Percentiles rank a stretch among this genome's conserved stretches.
phyloP scores from a whole-genome alignment of 2,329 filamentous ascomycete genomes.

The Neopestalotiopsis sp. region DNA sequence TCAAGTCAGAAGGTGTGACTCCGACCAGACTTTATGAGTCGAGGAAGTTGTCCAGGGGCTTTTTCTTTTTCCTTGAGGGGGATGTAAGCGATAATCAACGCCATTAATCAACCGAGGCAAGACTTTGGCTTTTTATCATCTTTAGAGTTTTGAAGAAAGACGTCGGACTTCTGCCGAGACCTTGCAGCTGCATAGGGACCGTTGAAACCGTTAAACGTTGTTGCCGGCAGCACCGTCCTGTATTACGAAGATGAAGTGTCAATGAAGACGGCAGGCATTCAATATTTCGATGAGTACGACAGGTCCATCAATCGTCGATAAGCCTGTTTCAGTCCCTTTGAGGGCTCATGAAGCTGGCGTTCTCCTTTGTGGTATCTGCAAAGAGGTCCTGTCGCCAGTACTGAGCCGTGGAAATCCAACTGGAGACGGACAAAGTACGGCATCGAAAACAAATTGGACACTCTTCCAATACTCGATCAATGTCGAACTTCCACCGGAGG shows the following conservation, averaged over 20 bases:
- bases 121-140: not conserved
- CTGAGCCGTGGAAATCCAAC: too few relatives aligned
- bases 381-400: too few relatives aligned
- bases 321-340: too few relatives aligned
- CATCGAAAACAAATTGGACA: too few relatives aligned
- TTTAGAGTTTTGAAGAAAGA: not conserved
- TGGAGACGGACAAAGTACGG: too few relatives aligned
- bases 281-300: not conserved
- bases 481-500: too few relatives aligned
- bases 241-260: not conserved
- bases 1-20: not conserved
- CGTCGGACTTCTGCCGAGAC: not conserved
- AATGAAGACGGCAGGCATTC: not conserved
- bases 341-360: too few relatives aligned
- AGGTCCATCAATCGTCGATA: not conserved
- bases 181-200: not conserved
- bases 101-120: not conserved
- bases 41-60: not conserved
- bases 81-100: not conserved
- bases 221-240: not conserved
- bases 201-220: not conserved
- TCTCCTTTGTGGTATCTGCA: too few relatives aligned
- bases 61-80: not conserved
- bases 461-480: too few relatives aligned
- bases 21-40: not conserved